Evolutionary conservation across 495 filamentous ascomycete species (phyloP), one percentile per base, ranked within the genome.

Genomic region (Acidiella bohemica): DNA sequence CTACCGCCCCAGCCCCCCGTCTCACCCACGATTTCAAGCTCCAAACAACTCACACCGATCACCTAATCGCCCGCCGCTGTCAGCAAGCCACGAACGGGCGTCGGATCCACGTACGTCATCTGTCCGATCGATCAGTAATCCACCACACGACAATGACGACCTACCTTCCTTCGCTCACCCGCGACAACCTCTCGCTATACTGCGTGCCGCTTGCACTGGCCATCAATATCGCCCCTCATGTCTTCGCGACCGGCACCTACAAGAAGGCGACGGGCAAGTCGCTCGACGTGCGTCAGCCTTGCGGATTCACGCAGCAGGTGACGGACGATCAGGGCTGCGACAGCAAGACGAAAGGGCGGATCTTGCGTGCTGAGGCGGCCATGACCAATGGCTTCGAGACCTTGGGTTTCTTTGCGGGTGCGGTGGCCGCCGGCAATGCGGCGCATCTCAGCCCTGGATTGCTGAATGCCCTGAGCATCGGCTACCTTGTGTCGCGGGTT

Each of bases 281-380:
- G 19, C 39, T 61, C 65, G 18, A 67, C 39, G 40, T 58, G 10
- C 48, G 49, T 21, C 50, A 65, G 22, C 65, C 65, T 17, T 54
- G 62, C 1, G 42, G 39, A 9, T 61, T 61, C 40, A 16, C 49
- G 4, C 37, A 55, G n/a, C 41, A 26, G 2, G 39, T 66, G 23
- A 40, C 51, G 22, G 60, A 61, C 26, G 61, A 70, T 42, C 58
- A 60, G 4, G 41, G 59, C 11, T 17, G 69, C 31, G 57, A 65
- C 53, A 65, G 13, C 10, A 32, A 38, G 44, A 58, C 49, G 29
- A 57, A 59, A 25, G 43, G 35, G 12, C 59, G 58, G 27, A 66
- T 75, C 50, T 30, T 55, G 18, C 66, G 68, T 32, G 69, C 65
- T 47, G 63, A 67, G 34, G 53, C 62, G 4, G 67, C 67, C n/a